Percentiles rank a stretch among this genome's conserved stretches.
Conservation (phyloP, 1,284 basidiomycete genomes). For the Sanguinoderma infundibulare region DNA sequence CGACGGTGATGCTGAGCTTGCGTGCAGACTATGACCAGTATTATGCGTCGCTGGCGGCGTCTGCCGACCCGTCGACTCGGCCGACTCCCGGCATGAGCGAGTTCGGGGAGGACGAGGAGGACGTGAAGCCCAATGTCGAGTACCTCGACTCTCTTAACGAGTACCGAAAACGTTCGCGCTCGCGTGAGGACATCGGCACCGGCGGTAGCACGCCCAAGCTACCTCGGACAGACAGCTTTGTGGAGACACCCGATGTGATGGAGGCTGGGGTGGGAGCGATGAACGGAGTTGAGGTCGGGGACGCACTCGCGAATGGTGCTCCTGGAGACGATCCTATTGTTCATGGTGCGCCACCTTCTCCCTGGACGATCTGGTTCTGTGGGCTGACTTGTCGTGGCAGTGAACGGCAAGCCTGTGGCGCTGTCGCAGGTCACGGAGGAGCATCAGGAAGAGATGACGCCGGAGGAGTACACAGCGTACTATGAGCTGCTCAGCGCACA, state of each 20-base stretch:
- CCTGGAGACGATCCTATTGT: slow-evolving; percentile 59
- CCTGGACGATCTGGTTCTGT: not conserved
- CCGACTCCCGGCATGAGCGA: slow-evolving; percentile 60
- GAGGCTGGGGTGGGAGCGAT: not conserved
- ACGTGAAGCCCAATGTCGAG: slow-evolving; percentile 64
- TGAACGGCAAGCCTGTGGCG: slow-evolving; percentile 68
- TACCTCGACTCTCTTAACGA: slow-evolving; percentile 71
- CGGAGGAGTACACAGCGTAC: slow-evolving; percentile 82
- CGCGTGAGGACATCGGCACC: slow-evolving; percentile 57
- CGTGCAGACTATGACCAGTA: slow-evolving; percentile 75
- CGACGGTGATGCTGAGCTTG: not conserved
- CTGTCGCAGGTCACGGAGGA: slow-evolving; percentile 82
- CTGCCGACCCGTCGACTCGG: slow-evolving; percentile 57
- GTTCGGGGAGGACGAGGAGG: slow-evolving; percentile 65
- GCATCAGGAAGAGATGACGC: slow-evolving; percentile 83
- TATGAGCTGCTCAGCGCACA: slow-evolving; percentile 54
- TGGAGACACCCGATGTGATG: slow-evolving; percentile 15
- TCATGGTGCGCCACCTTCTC: slow-evolving; percentile 52
- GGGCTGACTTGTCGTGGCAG: slow-evolving; percentile 39
- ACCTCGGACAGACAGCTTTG: slow-evolving; percentile 43
- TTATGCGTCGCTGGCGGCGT: slow-evolving; percentile 74
- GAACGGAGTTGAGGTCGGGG: slow-evolving; percentile 22
- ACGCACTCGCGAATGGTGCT: slow-evolving; percentile 19
- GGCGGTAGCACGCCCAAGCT: slow-evolving; percentile 46
- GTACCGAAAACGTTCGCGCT: slow-evolving; percentile 72